Percentiles rank a stretch among this genome's conserved stretches.
These are phyloP conservation scores for Trichoderma sp. DNA, from an alignment of 2,329 filamentous ascomycete genomes.

Conservation along the genomic window DNA sequence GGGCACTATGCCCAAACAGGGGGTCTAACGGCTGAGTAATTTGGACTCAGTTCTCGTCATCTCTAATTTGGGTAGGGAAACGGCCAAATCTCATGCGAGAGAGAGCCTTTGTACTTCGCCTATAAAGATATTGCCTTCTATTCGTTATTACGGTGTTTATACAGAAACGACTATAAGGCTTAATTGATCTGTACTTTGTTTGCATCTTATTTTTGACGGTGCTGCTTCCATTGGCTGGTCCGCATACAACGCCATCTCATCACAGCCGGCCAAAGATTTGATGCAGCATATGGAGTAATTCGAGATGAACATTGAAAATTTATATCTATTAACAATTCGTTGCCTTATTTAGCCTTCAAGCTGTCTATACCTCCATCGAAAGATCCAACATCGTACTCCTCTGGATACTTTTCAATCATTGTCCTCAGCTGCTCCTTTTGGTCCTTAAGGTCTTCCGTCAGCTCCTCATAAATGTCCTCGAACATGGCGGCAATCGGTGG, in stretches of 20 bases:
- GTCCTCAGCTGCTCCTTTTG: constrained; percentile 75
- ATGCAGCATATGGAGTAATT: neutral
- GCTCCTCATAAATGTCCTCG: constrained; percentile 83
- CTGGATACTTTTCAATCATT: constrained; percentile 83
- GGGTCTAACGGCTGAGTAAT: neutral
- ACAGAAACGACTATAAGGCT: neutral
- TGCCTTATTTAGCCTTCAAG: constrained; percentile 45
- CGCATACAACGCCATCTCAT: neutral
- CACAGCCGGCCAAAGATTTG: neutral
- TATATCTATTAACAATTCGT: neutral
- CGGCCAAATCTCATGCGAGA: neutral
- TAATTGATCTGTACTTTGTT: neutral
- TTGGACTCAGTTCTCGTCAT: neutral
- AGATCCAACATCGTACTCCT: constrained; percentile 83
- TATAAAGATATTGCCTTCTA: neutral
- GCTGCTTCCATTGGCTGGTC: neutral
- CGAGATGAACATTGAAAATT: neutral
- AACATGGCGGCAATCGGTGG: constrained; percentile 75
- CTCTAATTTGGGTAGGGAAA: neutral
- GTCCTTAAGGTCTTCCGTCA: constrained; percentile 75
- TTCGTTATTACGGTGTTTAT: neutral
- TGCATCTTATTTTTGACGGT: neutral
- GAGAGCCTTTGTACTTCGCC: neutral
- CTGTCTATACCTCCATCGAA: constrained; percentile 75
- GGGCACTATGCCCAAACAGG: neutral